Base-by-base conservation (phyloP, 306 rosid species). In the Acacia crassicarpa region DNA sequence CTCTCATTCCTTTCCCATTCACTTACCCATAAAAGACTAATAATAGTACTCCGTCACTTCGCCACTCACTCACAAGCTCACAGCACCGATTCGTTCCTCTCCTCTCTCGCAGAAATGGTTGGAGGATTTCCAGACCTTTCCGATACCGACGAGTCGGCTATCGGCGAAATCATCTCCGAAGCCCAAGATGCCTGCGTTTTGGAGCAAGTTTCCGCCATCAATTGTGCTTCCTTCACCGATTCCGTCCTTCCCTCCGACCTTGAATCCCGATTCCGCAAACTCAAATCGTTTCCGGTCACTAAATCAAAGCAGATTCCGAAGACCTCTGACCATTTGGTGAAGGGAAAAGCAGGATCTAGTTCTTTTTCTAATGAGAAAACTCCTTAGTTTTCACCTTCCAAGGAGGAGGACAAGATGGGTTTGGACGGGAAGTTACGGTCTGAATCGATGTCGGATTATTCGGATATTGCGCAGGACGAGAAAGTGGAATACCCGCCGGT, bases 191-290 rank as follows among this genome's bases (percentile, higher is more conserved):
- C 91, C 11, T 85, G 85, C 56, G 72, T 90, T 81, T 85, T 95
- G 30, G 92, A 95, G 51, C 97, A 95, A 84, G 61, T 95, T 63
- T 80, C 98, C 62, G 91, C 91, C 83, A 88, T 93, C 89, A 89
- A 92, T 82, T 95, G 91, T 83, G 87, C 99, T 16, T 84, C 68
- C 30, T 74, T 93, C 90, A 78, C 91, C 8, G 77, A 92, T 53
- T 84, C 95, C 2, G 35, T 58, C 44, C 97, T 95, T 44, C 95
- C 97, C 59, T 2, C 87, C 14, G 85, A 95, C 43, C 99, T 93
- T 13, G 98, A 93, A 62, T 87, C 95, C 9, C 95, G 97, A 23
- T 95, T 95, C 81, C 85, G 82, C 67, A 91, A 83, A 14, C 99
- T 95, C 89, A 91, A 95, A 59, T 90, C 97, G 1, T 89, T 93